phyloP scores from a whole-genome alignment of 139 green algal species.

The Eudorina sp. region DNA sequence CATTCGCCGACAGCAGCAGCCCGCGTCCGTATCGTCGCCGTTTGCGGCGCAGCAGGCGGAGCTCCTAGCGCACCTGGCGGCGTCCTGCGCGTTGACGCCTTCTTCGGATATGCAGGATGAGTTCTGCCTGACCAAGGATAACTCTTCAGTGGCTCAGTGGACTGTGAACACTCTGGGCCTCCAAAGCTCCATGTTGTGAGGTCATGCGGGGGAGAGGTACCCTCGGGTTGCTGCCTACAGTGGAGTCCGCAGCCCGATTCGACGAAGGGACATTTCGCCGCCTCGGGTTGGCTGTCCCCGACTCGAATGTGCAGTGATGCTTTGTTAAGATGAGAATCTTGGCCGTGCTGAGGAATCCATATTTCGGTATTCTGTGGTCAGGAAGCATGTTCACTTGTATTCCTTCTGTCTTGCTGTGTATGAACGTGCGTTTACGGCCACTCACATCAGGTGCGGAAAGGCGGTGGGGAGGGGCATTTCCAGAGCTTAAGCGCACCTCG shows the following conservation, averaged over 20 bases:
- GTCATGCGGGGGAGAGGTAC: no score
- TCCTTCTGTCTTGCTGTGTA: neutral
- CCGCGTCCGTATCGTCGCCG: neutral
- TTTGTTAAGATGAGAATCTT: no score
- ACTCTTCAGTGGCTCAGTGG: neutral
- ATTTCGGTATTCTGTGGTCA: neutral
- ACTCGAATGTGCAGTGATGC: no score
- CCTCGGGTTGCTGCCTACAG: no score
- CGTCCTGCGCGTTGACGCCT: neutral
- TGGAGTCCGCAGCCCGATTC: no score
- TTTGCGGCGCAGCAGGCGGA: neutral
- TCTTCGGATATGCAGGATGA: neutral
- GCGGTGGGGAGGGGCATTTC: neutral
- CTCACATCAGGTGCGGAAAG: slow-evolving; percentile 8
- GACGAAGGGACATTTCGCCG: no score
- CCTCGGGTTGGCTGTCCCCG: no score
- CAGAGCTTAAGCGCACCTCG: neutral
- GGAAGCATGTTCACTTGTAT: neutral
- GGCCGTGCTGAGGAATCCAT: no score
- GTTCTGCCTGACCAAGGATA: neutral
- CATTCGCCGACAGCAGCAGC: neutral
- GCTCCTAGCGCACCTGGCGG: slow-evolving; percentile 5
- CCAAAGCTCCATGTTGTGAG: slow-evolving; percentile 43
- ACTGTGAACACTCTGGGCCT: slow-evolving; percentile 17
- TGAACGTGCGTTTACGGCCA: neutral